Evolutionary conservation across 2,329 filamentous ascomycete species (phyloP), one percentile per base, ranked within the genome.

Genomic region (Didymella sp.): DNA sequence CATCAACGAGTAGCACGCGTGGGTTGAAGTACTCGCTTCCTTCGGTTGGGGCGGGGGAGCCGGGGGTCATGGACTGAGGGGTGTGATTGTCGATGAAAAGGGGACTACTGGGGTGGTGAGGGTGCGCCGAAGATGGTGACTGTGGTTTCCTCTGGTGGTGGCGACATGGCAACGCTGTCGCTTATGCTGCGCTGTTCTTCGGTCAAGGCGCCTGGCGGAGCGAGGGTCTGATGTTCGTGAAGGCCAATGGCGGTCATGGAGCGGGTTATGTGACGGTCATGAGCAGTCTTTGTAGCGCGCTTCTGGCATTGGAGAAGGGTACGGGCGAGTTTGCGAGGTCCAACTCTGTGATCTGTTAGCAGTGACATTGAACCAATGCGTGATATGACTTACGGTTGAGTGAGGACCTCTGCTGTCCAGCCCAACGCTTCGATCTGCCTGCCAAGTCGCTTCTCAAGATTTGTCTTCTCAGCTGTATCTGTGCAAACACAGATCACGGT

Each of bases 1-100:
- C 72, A 55, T 74, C 71, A 42, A 73, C 71, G 28, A 73, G 66
- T 13, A 74, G 66, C 21, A 74, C 60, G 27, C 69, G 63, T 1
- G 72, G 71, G 24, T 60, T 68, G 47, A 72, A 73, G 49, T 73
- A 70, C 27, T 68, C 64, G 41, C 38, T 56, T n/a, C 31, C 55
- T 25, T 61, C 65, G 6, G 44, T 62, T 12, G 57, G 59, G 12
- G 47, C 57, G 4, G 66, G 63, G 5, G 59, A 66, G 2, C 54
- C 55, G 11, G 62, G 67, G 1, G 66, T 68, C 12, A 61, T 60
- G 12, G 55, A 45, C 38, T 53, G 49, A 6, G 55, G 55, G 55
- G 55, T 0, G 55, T 58, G 50, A 58, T 41, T 4, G 44, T 68
- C 1, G 61, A 51, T 5, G 67, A 64, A 22, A 66, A 61, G 7